A percentile compares a stretch with the other conserved stretches of the same genome.
Evolutionary conservation across 2,329 filamentous ascomycete species (phyloP).

Genomic region (Uncinocarpus reesii): DNA sequence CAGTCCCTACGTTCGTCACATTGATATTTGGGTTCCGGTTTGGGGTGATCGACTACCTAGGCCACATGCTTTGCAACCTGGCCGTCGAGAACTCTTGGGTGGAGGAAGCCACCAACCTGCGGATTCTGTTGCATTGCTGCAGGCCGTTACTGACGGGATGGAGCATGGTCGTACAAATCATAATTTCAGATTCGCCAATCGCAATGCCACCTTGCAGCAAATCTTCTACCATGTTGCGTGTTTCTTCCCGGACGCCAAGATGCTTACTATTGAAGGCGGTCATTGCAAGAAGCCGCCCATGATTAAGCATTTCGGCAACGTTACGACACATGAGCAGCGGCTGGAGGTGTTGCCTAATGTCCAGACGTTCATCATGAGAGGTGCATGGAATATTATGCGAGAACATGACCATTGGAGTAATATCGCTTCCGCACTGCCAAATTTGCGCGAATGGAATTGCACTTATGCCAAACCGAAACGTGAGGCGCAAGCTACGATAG

Average conservation of each 20-base stretch:
- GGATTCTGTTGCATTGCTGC: constrained; percentile 20
- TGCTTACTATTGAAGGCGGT: constrained; percentile 65
- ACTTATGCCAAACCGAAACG: constrained; percentile 59
- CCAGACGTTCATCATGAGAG: constrained; percentile 59
- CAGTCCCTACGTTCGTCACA: constrained; percentile 55
- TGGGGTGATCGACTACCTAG: constrained; percentile 48
- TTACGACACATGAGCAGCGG: constrained; percentile 24
- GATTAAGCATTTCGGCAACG: constrained; percentile 47
- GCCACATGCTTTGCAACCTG: constrained; percentile 33
- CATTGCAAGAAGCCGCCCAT: constrained; percentile 65
- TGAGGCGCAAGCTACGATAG: constrained; percentile 62
- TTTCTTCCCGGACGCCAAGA: constrained; percentile 50
- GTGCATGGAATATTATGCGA: constrained; percentile 67
- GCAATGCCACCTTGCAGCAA: constrained; percentile 61
- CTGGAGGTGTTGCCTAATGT: constrained; percentile 47
- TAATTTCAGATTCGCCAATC: constrained; percentile 32
- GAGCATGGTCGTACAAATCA: constrained; percentile 23
- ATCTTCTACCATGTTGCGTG: constrained; percentile 54
- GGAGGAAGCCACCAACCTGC: constrained; percentile 21
- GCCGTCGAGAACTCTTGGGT: constrained; percentile 20
- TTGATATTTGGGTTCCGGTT: constrained; percentile 69
- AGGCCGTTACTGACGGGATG: constrained; percentile 23
- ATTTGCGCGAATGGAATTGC: constrained; percentile 47
- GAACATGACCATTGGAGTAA: constrained; percentile 52
- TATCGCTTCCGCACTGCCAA: constrained; percentile 54